Base-by-base conservation (phyloP, 1,284 basidiomycete species). In the Neolentinus lepideus region DNA sequence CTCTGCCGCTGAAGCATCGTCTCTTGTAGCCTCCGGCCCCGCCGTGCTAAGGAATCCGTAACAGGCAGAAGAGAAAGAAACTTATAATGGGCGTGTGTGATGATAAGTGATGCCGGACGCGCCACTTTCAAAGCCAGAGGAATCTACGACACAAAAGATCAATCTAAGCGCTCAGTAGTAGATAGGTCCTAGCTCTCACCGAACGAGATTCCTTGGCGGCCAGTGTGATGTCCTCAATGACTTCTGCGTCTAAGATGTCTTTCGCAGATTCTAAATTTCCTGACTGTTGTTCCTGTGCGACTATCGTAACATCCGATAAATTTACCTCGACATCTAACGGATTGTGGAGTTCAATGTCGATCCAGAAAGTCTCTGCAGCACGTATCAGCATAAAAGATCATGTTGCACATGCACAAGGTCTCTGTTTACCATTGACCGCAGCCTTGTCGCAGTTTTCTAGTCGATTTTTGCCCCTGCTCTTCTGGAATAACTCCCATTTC, bases 281-380 rank as follows among this genome's bases (percentile, higher is more conserved):
- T 1, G 61, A 60, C 25, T 61, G 65, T 1, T 69, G 64, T 51
- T 80, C 80, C 58, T 73, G 64, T 3, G 86, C 71, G 2, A 71
- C 59, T 12, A 89, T 66, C 0, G 84, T 82, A 54, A 91, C 58
- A 57, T 84, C 77, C 0, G 81, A 75, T 24, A 92, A 63, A 51
- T 75, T 81, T 16, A 92, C 75, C 54, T 89, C 88, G 8, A 85
- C 75, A 58, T 87, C 77, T 35, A 92, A 67, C 10, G 88, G 87
- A 66, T 92, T 92, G 45, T 69, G 74, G 58, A 92, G 56, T 8
- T 74, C 75, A 22, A 92, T 61, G 60, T 92, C 88, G 27, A 91
- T 71, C 84, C 85, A 90, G 63, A 92, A 90, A 2, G 72, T 70
- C 67, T 92, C 90, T 91, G 60, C 16, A 58, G 53, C 52, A 33